These are phyloP conservation scores for Candida palmyrensis DNA, from an alignment of 805 yeast species.

Conservation along the genomic window DNA sequence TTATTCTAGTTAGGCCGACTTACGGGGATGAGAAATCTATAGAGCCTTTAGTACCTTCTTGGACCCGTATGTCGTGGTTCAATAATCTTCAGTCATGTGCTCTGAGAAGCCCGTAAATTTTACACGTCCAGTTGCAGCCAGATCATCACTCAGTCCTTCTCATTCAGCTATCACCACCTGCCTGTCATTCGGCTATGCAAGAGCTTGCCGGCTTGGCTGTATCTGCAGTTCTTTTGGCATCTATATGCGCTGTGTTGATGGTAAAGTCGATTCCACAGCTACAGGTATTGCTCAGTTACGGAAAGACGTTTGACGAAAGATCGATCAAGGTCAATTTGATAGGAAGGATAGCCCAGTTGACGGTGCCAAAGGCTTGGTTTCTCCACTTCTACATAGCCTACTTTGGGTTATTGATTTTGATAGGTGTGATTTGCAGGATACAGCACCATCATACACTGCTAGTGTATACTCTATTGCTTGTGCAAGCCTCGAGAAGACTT, in stretches of 20 bases:
- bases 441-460: slow-evolving; percentile 8
- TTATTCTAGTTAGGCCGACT: too few species aligned
- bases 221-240: slow-evolving; percentile 1
- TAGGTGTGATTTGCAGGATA: not conserved
- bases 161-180: too few species aligned
- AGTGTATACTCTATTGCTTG: slow-evolving; percentile 17
- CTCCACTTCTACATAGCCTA: slow-evolving; percentile 56
- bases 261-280: slow-evolving; percentile 13
- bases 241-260: slow-evolving; percentile 9
- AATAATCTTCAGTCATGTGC: too few species aligned
- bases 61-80: too few species aligned
- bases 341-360: slow-evolving; percentile 19
- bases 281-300: slow-evolving; percentile 17
- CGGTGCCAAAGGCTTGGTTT: slow-evolving; percentile 63
- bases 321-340: not conserved
- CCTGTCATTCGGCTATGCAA: too few species aligned
- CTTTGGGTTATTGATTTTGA: slow-evolving; percentile 18
- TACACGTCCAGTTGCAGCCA: too few species aligned
- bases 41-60: too few species aligned
- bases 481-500: slow-evolving; percentile 53
- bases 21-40: too few species aligned
- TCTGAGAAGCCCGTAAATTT: too few species aligned
- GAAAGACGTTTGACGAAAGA: slow-evolving; percentile 11
- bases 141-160: too few species aligned
- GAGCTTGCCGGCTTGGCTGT: too few species aligned